Evolutionary conservation across 169 alveolate genomes (phyloP), one percentile per base, ranked within the genome.

Genomic region (Babesia caballi): DNA sequence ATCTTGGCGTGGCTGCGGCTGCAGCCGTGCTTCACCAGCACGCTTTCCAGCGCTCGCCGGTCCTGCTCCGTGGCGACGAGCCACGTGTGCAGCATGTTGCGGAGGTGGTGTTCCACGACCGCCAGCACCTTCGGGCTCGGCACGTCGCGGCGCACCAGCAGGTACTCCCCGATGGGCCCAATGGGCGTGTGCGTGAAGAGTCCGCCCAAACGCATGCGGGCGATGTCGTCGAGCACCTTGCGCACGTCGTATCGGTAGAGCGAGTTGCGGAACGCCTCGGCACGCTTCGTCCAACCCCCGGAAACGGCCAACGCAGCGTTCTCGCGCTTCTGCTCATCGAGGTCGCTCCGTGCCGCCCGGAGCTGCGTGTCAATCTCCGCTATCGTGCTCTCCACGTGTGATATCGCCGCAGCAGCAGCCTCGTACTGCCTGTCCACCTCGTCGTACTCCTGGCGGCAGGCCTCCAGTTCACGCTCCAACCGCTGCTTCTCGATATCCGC

Each of bases 131-230:
- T 81, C 84, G 82, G 68, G 23, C 49, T 61, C 2, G 87, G 83
- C 35, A 59, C 82, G 25, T 58, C 66, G 1, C 52, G 87, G 23
- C 51, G 21, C 33, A 69, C 82, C 15, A 54, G 53, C 49, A 78
- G 59, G 60, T 68, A 68, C 14, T 78, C 84, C n/a, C 88, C 88
- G 41, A 81, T 69, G 19, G 88, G 88, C 21, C 88, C 88, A 53
- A 81, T 81, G 17, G 88, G 88, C 30, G 21, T 52, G 42, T 69
- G 68, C 9, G 9, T 32, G 30, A 81, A 81, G 21, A 61, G 23
- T 23, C 56, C 76, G 19, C 32, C 23, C 0, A 30, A 27, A 4
- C 49, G 23, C 84, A 57, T 72, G 33, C 51, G 21, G 27, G 35
- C 27, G 27, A 81, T 81, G 11, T 75, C 61, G 12, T 66, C 59